A percentile compares a stretch with the other conserved stretches of the same genome.
These are phyloP conservation scores for Aspergillus asperescens DNA, from an alignment of 495 filamentous ascomycete genomes.

Conservation along the genomic window DNA sequence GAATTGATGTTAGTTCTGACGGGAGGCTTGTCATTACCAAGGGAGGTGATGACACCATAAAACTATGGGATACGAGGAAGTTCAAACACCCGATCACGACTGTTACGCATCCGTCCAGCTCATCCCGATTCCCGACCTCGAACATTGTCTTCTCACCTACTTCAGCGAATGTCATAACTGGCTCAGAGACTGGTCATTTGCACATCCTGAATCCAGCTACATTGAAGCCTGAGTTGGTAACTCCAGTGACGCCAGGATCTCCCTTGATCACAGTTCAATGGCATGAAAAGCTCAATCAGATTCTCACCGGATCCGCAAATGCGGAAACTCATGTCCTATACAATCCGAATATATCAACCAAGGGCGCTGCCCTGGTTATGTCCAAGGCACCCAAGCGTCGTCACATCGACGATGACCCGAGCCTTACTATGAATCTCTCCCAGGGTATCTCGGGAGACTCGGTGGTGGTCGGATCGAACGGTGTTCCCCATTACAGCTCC, in stretches of 20 bases:
- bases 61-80: constrained; percentile 94
- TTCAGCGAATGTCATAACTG: constrained; percentile 76
- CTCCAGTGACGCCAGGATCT: constrained; percentile 76
- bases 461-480: constrained; percentile 56
- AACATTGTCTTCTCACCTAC: constrained; percentile 87
- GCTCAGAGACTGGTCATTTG: constrained; percentile 78
- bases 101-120: constrained; percentile 75
- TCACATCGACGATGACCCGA: constrained; percentile 88
- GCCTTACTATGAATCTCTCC: constrained; percentile 73
- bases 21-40: constrained; percentile 83
- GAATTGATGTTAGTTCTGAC: constrained; percentile 86
- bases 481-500: constrained; percentile 42
- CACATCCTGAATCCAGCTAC: constrained; percentile 93
- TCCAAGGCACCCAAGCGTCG: constrained; percentile 88
- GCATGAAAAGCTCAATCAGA: constrained; percentile 94
- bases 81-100: constrained; percentile 83
- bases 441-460: constrained; percentile 77
- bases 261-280: constrained; percentile 80
- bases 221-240: constrained; percentile 73
- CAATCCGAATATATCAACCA: constrained; percentile 72
- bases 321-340: constrained; percentile 85
- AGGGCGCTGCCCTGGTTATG: constrained; percentile 85
- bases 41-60: constrained; percentile 83
- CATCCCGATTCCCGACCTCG: constrained; percentile 71
- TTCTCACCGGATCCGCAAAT: constrained; percentile 87